phyloP scores from a whole-genome alignment of 805 yeast genomes.

The Schwanniomyces pseudopolymorphus region DNA sequence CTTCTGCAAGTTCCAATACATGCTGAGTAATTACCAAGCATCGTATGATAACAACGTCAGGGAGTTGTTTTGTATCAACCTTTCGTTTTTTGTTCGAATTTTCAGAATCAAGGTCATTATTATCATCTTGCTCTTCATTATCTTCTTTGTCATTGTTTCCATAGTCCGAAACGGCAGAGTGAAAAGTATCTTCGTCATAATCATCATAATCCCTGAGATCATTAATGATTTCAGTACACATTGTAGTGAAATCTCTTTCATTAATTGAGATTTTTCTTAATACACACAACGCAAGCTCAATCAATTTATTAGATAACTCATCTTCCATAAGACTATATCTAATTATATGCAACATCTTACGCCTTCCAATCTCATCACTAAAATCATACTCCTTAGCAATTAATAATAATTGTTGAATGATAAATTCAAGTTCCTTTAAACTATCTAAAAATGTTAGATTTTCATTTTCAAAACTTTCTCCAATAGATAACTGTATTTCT shows the following conservation, averaged over 20 bases:
- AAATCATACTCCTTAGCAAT: conserved; percentile 75
- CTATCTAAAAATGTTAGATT: conserved; percentile 40
- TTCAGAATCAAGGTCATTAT: conserved; percentile 19
- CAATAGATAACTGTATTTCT: conserved; percentile 9
- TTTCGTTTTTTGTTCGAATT: conserved; percentile 31
- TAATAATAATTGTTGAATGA: conserved; percentile 68
- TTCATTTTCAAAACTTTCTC: conserved; percentile 17
- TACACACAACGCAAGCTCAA: conserved; percentile 60
- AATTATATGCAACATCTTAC: conserved; percentile 59
- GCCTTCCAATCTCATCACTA: conserved; percentile 87
- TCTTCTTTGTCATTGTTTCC: conserved; percentile 20
- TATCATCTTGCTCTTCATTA: conserved; percentile 17
- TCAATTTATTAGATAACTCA: conserved; percentile 51
- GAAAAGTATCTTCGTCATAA: conserved; percentile 47
- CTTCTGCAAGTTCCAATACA: conserved; percentile 65
- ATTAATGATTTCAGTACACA: conserved; percentile 81
- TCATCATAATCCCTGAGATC: conserved; percentile 76
- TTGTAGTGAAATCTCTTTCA: conserved; percentile 81
- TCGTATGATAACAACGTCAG: conserved; percentile 51
- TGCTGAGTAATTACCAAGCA: conserved; percentile 70
- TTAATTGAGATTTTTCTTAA: conserved; percentile 69
- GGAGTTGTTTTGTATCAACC: conserved; percentile 41
- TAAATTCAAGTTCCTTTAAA: conserved; percentile 62
- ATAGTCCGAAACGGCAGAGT: conserved; percentile 44
- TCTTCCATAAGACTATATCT: conserved; percentile 57